These are phyloP conservation scores for Citrus trifoliata DNA, from an alignment of 345 rosid species.

Conservation along the genomic window DNA sequence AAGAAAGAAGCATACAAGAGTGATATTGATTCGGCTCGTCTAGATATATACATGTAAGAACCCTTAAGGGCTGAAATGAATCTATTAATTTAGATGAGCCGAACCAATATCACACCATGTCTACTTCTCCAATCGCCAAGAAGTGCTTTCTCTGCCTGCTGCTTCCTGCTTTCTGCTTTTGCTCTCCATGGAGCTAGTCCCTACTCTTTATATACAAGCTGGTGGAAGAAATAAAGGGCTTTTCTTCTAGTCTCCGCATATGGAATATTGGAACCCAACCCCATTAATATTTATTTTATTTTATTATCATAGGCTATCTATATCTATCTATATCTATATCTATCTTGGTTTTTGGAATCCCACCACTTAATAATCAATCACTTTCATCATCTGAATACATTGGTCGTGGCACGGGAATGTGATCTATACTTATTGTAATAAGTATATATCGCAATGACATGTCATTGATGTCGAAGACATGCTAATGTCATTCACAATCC, in stretches of 20 bases:
- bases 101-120: conserved; percentile 37
- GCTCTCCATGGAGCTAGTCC: neutral
- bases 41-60: neutral
- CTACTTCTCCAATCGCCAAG: conserved; percentile 12
- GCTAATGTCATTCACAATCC: neutral
- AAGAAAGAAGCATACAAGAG: conserved; percentile 21
- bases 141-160: neutral
- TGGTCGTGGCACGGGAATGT: neutral
- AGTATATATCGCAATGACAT: neutral
- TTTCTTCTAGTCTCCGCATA: conserved; percentile 3
- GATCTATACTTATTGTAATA: neutral
- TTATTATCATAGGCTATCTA: neutral
- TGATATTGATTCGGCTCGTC: conserved; percentile 49
- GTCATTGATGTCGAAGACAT: conserved; percentile 2
- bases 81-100: conserved; percentile 21
- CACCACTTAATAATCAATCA: conserved; percentile 6
- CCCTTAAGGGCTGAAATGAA: too few relatives aligned
- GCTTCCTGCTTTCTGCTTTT: neutral
- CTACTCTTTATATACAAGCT: neutral
- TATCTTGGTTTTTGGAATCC: conserved; percentile 6
- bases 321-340: too few relatives aligned
- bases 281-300: neutral
- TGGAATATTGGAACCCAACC: neutral
- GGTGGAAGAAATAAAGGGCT: neutral
- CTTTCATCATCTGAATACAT: neutral